Evolutionary conservation across 106 monocot species (phyloP).

Genomic region (Dioscorea dumetorum): DNA sequence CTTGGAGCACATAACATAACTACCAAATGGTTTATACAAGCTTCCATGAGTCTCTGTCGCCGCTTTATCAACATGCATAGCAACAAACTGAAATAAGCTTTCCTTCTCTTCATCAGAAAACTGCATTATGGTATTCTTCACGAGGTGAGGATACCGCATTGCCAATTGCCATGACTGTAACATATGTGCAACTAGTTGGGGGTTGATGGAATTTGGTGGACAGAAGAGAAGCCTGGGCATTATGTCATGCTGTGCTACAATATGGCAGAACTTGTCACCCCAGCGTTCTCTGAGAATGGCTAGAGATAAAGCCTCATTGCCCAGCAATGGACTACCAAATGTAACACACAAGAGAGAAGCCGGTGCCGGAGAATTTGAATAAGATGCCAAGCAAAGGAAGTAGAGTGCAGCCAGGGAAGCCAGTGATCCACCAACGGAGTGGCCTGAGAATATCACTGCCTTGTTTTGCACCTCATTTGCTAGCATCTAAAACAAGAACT

Average conservation of each 20-base stretch:
- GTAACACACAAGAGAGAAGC: slow-evolving; percentile 41
- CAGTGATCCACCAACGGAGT: slow-evolving; percentile 34
- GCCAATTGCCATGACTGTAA: slow-evolving; percentile 19
- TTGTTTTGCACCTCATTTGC: slow-evolving; percentile 26
- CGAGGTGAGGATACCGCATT: not conserved
- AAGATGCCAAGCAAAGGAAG: slow-evolving; percentile 34
- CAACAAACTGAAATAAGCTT: slow-evolving; percentile 12
- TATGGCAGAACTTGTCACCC: slow-evolving; percentile 46
- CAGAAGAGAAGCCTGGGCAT: slow-evolving; percentile 57
- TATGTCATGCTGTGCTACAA: slow-evolving; percentile 38
- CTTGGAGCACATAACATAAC: slow-evolving; percentile 35
- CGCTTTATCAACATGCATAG: slow-evolving; percentile 11
- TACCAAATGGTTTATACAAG: slow-evolving; percentile 39
- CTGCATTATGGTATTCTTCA: not conserved
- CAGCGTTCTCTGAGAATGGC: slow-evolving; percentile 42
- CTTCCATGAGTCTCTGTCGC: slow-evolving; percentile 9
- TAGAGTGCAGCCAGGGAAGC: slow-evolving; percentile 41
- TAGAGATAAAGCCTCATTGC: slow-evolving; percentile 31
- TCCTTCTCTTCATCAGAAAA: slow-evolving; percentile 7
- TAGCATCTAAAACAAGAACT: slow-evolving; percentile 16
- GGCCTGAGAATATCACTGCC: slow-evolving; percentile 40
- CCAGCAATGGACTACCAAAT: slow-evolving; percentile 45
- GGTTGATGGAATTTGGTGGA: slow-evolving; percentile 18
- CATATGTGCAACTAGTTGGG: slow-evolving; percentile 6
- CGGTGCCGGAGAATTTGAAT: slow-evolving; percentile 11